Evolutionary conservation across 176 grass and related monocot species (phyloP), one percentile per base, ranked within the genome.

Genomic region (Hordeum marinum): DNA sequence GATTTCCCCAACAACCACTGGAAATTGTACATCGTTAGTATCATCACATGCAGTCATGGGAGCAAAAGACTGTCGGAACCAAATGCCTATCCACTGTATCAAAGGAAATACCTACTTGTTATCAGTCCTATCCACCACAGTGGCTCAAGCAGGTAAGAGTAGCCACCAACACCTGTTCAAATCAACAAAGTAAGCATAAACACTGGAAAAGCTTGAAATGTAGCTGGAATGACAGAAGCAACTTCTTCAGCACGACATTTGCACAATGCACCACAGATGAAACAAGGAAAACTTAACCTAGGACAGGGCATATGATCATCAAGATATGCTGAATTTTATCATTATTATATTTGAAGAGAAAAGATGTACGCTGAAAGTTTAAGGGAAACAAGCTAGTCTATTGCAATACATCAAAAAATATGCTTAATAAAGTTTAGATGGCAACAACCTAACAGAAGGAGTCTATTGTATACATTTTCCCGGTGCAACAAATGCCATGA

Each of bases 1-100:
- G 6, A 98, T 80, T 89, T 98, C 96, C 9, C 96, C 96, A 87
- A 98, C 96, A 89, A 98, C 86, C 96, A 98, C 96, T 98, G 87
- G 59, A 85, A 76, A 80, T 5, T 11, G 18, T 11, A 71, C 57
- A 84, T 64, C 14, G 68, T 87, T 84, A 83, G 48, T 29, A 36
- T 1, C 20, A 39, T 32, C 7, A 3, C 58, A 50, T 46, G 83
- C 41, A 26, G 50, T 50, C 80, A 80, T 3, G 2, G 8, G 65
- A 85, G 54, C 39, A 72, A 31, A 34, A 79, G 48, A 80, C 9
- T 9, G 50, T 68, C 27, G 18, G 71, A 84, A 74, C 42, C 7
- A 74, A 74, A 46, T 1, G 18, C 67, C 7, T 4, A 79, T 78
- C 59, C 26, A 41, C 63, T 68, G 8, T 37, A 57, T 54, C 79